phyloP scores from a whole-genome alignment of 2,329 filamentous ascomycete genomes.

The Botrytis aclada region DNA sequence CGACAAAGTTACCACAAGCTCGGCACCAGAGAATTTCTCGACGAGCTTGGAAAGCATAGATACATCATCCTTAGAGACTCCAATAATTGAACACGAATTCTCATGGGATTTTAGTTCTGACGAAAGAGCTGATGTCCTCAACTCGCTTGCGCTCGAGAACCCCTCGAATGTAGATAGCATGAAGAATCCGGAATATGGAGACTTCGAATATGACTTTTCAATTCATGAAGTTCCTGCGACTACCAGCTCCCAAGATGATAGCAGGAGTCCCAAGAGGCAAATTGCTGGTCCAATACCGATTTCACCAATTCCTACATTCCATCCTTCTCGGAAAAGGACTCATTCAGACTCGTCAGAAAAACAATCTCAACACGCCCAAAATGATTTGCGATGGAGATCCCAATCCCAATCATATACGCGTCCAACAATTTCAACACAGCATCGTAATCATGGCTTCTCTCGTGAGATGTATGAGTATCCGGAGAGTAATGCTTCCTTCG shows the following conservation, averaged over 20 bases:
- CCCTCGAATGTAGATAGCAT: background rate
- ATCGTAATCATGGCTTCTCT: background rate
- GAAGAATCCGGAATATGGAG: background rate
- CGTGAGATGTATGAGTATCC: background rate
- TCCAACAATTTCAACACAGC: background rate
- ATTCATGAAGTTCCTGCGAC: background rate
- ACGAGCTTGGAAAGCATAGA: background rate
- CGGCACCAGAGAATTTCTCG: background rate
- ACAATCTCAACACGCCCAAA: background rate
- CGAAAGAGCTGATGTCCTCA: background rate
- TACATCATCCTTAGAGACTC: background rate
- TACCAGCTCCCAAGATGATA: background rate
- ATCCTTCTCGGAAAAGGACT: background rate
- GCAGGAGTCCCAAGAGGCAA: background rate
- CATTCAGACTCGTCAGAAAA: background rate
- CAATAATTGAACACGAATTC: background rate
- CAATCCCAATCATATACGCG: background rate
- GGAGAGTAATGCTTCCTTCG: background rate
- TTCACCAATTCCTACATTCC: background rate
- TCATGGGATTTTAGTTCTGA: conserved; percentile 9
- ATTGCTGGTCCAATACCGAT: background rate
- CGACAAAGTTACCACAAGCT: background rate
- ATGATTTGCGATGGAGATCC: background rate
- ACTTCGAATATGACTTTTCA: background rate
- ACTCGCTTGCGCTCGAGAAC: background rate